Conservation (phyloP, 768 basidiomycete species). For the Tricholoma matsutake region DNA sequence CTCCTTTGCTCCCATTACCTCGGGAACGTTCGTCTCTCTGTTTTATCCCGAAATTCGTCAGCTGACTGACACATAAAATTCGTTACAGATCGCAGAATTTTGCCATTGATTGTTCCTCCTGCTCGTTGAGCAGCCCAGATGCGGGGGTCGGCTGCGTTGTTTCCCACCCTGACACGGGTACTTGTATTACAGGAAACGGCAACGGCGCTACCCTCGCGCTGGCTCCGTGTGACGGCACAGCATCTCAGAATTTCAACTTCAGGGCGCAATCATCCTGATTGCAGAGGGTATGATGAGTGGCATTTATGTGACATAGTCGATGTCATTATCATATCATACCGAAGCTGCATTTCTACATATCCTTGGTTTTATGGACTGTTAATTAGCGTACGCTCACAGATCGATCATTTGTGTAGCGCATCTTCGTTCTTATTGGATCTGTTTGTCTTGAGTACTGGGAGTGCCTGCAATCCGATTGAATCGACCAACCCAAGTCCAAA, state of each 20-base stretch:
- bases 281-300: background rate
- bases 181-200: conserved; percentile 3
- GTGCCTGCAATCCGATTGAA: too few relatives aligned
- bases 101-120: background rate
- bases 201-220: background rate
- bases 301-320: too few relatives aligned
- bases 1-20: background rate
- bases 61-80: background rate
- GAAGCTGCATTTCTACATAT: too few relatives aligned
- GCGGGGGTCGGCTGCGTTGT: background rate
- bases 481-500: too few relatives aligned
- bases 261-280: background rate
- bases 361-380: too few relatives aligned
- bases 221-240: conserved; percentile 4
- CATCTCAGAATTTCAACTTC: conserved; percentile 1
- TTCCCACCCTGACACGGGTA: conserved; percentile 2
- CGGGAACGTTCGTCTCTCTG: background rate
- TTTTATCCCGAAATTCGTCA: background rate
- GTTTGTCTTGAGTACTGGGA: too few relatives aligned
- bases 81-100: conserved; percentile 5
- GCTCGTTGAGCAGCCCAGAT: background rate
- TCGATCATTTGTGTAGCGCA: too few relatives aligned
- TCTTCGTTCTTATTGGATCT: too few relatives aligned
- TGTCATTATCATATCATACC: too few relatives aligned
- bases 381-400: too few relatives aligned